phyloP scores from a whole-genome alignment of 495 filamentous ascomycete genomes.

The Trypethelium eluteriae region DNA sequence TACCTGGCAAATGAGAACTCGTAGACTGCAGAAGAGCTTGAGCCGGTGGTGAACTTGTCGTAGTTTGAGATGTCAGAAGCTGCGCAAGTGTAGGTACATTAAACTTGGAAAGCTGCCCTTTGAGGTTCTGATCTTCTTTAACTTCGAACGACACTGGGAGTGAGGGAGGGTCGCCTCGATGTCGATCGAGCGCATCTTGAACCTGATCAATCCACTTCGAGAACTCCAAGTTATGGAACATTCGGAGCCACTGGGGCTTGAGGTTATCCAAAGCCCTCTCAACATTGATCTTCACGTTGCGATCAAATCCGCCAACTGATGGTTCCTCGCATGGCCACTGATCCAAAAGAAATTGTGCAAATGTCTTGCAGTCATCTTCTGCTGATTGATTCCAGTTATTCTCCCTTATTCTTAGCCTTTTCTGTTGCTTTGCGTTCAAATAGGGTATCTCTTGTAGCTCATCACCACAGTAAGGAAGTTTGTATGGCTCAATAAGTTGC shows the following conservation, averaged over 20 bases:
- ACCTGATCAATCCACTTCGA: slow-evolving; percentile 38
- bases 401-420: slow-evolving; percentile 24
- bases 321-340: slow-evolving; percentile 41
- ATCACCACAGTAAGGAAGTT: slow-evolving; percentile 23
- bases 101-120: neutral
- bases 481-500: slow-evolving; percentile 27
- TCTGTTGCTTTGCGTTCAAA: slow-evolving; percentile 25
- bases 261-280: slow-evolving; percentile 36
- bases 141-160: neutral
- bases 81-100: slow-evolving; percentile 6
- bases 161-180: slow-evolving; percentile 13
- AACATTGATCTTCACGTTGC: slow-evolving; percentile 31
- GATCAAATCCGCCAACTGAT: slow-evolving; percentile 21
- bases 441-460: slow-evolving; percentile 23
- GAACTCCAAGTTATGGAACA: slow-evolving; percentile 42
- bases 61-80: neutral
- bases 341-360: slow-evolving; percentile 31
- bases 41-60: too few relatives aligned
- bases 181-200: slow-evolving; percentile 35
- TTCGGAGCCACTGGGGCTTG: slow-evolving; percentile 43
- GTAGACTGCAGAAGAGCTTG: neutral
- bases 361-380: slow-evolving; percentile 22
- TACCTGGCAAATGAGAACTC: neutral
- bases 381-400: slow-evolving; percentile 27
- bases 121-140: neutral